A percentile compares a stretch with the other conserved stretches of the same genome.
Conservation (phyloP, 495 filamentous ascomycete species). For the Aspergillus biplanus region DNA sequence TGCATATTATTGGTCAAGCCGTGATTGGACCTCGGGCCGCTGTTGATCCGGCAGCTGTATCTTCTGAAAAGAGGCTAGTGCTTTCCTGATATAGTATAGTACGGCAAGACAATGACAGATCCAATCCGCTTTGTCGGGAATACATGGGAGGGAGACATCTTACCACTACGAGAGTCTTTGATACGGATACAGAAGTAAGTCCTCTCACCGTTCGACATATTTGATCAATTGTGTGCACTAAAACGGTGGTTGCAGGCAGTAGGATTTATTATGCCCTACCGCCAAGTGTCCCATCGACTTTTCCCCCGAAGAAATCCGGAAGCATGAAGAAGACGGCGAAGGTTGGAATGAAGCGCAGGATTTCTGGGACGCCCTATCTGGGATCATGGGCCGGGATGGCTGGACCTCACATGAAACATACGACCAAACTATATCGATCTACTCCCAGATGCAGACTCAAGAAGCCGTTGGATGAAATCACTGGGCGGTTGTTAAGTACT, state of each 20-base stretch:
- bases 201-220: not conserved
- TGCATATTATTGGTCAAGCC: no score
- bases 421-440: not conserved
- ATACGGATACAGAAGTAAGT: conserved; percentile 28
- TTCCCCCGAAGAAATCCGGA: conserved; percentile 26
- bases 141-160: conserved; percentile 32
- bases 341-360: conserved; percentile 32
- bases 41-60: no score
- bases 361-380: conserved; percentile 25
- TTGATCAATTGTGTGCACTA: not conserved
- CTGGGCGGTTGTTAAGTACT: no score
- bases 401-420: conserved; percentile 23
- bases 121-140: conserved; percentile 27
- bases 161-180: conserved; percentile 32
- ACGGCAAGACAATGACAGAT: conserved; percentile 21
- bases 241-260: conserved; percentile 17
- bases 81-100: no score
- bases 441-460: conserved; percentile 2
- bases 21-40: no score
- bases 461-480: not conserved
- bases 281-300: conserved; percentile 30
- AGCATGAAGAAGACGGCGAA: conserved; percentile 26
- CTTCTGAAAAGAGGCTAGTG: no score
- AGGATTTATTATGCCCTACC: conserved; percentile 28
- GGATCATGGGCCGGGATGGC: conserved; percentile 27